Evolutionary conservation across 768 basidiomycete genomes (phyloP), one percentile per base, ranked within the genome.

Genomic region (Trametopsis cervina): DNA sequence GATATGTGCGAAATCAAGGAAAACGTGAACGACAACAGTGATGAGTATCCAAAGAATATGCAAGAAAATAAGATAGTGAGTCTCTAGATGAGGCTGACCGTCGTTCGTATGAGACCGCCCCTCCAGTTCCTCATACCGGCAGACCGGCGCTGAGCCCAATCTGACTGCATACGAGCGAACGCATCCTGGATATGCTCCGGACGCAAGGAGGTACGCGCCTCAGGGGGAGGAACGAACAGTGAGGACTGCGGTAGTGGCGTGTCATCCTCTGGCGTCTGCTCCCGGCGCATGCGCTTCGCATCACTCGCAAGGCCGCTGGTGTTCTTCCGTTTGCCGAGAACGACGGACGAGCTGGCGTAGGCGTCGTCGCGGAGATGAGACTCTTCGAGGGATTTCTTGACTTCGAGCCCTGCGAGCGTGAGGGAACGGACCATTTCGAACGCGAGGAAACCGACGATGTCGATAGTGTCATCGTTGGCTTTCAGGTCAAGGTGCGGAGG

Each of bases 391-490:
- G 83, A 75, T 55, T 79, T 83, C 66, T 90, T 90, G 58, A 93
- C 84, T 24, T 84, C 80, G 29, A 93, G 76, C 2, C 90, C 94
- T 1, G 88, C 89, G 36, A 95, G 75, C 0, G 91, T 93, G 41
- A 98, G 77, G 2, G 90, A 89, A 43, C 93, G 84, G 24, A 97
- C 93, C 84, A 95, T 93, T 65, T 98, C 94, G 66, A 95, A 98
- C 0, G 91, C 87, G 38, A 98, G 80, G 69, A 97, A 98, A 21
- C 94, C 94, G 57, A 97, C 90, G 50, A 96, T 94, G 61, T 98
- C 94, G 59, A 94, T 74, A 2, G 94, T 93, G 64, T 96, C 93
- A 64, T 96, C 94, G 65, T 87, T 89, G 24, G 88, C 81, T 67
- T 88, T 89, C 51, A 92, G 75, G 59, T 96, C 91, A 37, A 95